Evolutionary conservation across 163 green algal species (phyloP).

Genomic region (Scenedesmus sp.): DNA sequence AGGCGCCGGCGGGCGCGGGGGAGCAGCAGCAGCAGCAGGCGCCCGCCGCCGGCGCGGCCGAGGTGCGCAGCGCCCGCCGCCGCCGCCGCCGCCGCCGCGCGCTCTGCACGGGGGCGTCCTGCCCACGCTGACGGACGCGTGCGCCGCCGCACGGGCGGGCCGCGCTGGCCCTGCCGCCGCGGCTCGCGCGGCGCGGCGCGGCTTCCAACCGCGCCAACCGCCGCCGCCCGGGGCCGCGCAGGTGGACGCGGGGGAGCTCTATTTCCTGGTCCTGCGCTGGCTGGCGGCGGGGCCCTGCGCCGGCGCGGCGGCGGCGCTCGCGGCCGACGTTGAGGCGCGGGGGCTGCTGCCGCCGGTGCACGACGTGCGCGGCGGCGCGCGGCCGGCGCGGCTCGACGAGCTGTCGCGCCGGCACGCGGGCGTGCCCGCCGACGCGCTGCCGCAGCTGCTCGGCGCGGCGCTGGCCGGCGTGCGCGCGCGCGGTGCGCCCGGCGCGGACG

Average conservation of each 20-base stretch:
- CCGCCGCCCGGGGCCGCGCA: background rate
- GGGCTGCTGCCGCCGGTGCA: constrained; percentile 14
- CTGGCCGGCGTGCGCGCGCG: background rate
- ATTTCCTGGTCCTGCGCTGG: constrained; percentile 44
- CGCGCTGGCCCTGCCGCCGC: too few relatives aligned
- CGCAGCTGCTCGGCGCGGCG: constrained; percentile 38
- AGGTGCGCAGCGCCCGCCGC: too few relatives aligned
- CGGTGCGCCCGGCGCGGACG: background rate
- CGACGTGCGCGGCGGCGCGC: background rate
- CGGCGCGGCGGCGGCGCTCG: constrained; percentile 11
- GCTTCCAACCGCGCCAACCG: too few relatives aligned
- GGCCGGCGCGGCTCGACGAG: background rate
- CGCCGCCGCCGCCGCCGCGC: too few relatives aligned
- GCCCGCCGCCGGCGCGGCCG: too few relatives aligned
- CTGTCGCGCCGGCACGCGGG: constrained; percentile 17
- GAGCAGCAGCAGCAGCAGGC: constrained; percentile 11
- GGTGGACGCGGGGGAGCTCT: constrained; percentile 35
- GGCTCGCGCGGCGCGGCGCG: too few relatives aligned
- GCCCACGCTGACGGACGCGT: too few relatives aligned
- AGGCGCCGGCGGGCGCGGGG: too few relatives aligned
- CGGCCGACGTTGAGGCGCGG: constrained; percentile 6
- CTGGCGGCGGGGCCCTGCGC: constrained; percentile 37
- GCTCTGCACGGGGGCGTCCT: too few relatives aligned
- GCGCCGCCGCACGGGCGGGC: too few relatives aligned
- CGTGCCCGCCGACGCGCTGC: constrained; percentile 25